Conservation (phyloP, 176 grass and related monocot species). For the Oryza australiensis region DNA sequence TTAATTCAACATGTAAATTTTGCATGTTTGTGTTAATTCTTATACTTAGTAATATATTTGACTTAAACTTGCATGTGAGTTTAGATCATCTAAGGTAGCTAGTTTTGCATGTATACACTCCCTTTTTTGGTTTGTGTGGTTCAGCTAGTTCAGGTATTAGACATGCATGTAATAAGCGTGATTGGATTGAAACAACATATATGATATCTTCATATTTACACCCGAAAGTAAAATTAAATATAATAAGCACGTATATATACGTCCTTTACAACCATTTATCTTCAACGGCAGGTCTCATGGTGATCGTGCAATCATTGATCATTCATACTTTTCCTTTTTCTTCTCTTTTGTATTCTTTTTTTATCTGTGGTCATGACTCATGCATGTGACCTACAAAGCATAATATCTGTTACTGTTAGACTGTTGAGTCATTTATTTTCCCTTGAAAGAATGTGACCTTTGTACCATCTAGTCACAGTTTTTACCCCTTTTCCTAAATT, state of each 20-base stretch:
- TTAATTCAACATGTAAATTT: not conserved
- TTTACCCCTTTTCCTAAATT: not conserved
- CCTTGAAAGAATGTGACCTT: not conserved
- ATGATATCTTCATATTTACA: not conserved
- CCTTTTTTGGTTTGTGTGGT: not conserved
- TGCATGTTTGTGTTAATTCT: not conserved
- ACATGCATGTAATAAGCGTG: not conserved
- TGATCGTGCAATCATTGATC: not conserved
- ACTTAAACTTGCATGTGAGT: not conserved
- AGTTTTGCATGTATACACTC: not conserved
- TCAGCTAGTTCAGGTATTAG: not conserved
- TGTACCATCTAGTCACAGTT: not conserved
- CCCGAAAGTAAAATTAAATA: not conserved
- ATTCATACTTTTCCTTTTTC: not conserved
- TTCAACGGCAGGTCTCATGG: conserved; percentile 9
- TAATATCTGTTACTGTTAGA: not conserved
- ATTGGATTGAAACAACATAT: not conserved
- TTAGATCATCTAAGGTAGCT: not conserved
- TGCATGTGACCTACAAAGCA: not conserved
- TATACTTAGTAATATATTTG: not conserved
- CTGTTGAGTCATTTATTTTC: not conserved
- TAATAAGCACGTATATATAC: not conserved
- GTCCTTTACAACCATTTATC: not conserved
- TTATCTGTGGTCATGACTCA: too few species aligned
- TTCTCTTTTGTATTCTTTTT: not conserved